Conservation (phyloP, 495 filamentous ascomycete species). For the Neurospora tetraspora region DNA sequence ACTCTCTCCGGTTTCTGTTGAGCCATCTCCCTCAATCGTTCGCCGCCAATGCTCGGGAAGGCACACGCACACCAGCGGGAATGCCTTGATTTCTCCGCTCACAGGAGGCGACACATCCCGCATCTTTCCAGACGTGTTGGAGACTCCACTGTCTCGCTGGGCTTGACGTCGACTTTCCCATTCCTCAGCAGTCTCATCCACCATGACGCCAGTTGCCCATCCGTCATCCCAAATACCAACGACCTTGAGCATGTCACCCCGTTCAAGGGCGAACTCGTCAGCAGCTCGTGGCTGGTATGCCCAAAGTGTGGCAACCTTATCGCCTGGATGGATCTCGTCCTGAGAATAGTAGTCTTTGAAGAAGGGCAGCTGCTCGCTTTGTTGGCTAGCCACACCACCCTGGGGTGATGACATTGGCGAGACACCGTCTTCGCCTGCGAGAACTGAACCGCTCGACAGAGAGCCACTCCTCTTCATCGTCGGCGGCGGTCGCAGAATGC, state of each 20-base stretch:
- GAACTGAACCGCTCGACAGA: conserved; percentile 74
- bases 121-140: conserved; percentile 59
- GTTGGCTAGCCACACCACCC: conserved; percentile 64
- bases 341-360: conserved; percentile 99
- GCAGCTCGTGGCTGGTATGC: conserved; percentile 89
- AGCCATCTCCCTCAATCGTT: conserved; percentile 83
- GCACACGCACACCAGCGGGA: conserved; percentile 96
- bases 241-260: conserved; percentile 97
- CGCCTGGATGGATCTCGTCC: conserved; percentile 87
- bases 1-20: conserved; percentile 45
- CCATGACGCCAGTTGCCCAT: conserved; percentile 88
- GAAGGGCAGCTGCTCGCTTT: conserved; percentile 86
- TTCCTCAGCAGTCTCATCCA: conserved; percentile 78
- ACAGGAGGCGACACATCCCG: conserved; percentile 53
- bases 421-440: conserved; percentile 57
- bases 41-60: conserved; percentile 95
- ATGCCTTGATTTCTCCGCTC: conserved; percentile 89
- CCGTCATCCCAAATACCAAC: conserved; percentile 99
- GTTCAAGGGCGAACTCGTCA: conserved; percentile 89
- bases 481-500: conserved; percentile 47
- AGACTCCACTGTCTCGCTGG: conserved; percentile 89
- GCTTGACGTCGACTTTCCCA: conserved; percentile 66
- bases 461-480: conserved; percentile 68
- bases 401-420: conserved; percentile 83
- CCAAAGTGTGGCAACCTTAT: conserved; percentile 88